These are phyloP conservation scores for Metschnikowia corniflorae DNA, from an alignment of 805 yeast genomes.

Conservation along the genomic window DNA sequence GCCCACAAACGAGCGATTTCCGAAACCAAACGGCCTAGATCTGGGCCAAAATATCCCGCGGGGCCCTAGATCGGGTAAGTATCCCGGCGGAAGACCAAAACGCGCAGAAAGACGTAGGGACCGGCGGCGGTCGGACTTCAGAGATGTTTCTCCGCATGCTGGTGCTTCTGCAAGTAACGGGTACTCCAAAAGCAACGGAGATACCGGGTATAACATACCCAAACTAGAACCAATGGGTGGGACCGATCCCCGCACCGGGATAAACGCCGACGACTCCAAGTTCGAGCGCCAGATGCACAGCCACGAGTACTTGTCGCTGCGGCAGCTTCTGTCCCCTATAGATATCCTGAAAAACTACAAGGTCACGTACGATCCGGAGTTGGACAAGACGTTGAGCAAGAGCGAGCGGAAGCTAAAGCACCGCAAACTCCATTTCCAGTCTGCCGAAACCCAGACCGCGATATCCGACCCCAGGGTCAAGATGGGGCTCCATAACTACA, in stretches of 20 bases:
- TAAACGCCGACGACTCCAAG: constrained; percentile 28
- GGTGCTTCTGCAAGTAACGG: not conserved
- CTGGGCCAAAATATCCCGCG: constrained; percentile 3
- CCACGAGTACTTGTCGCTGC: constrained; percentile 11
- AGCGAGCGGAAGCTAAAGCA: constrained; percentile 28
- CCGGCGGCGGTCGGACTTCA: not conserved
- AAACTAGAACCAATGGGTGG: constrained; percentile 18
- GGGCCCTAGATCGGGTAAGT: constrained; percentile 6
- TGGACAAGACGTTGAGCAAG: constrained; percentile 33
- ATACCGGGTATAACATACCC: too few relatives aligned
- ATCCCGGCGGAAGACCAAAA: not conserved
- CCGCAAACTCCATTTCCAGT: constrained; percentile 41
- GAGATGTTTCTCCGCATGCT: not conserved
- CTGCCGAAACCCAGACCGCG: constrained; percentile 21
- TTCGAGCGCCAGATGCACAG: constrained; percentile 32
- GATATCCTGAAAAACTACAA: constrained; percentile 32
- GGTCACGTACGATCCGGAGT: constrained; percentile 49
- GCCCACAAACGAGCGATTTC: not conserved
- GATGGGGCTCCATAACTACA: constrained; percentile 23
- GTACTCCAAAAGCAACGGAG: too few relatives aligned
- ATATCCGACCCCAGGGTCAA: constrained; percentile 42
- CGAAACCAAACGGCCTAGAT: constrained; percentile 2
- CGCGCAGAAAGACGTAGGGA: constrained; percentile 1
- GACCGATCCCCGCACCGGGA: constrained; percentile 32
- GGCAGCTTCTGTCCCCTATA: constrained; percentile 7